Percentiles rank a stretch among this genome's conserved stretches.
These are phyloP conservation scores for Nicotiana rustica DNA, from an alignment of 305 asterid species.

Conservation along the genomic window DNA sequence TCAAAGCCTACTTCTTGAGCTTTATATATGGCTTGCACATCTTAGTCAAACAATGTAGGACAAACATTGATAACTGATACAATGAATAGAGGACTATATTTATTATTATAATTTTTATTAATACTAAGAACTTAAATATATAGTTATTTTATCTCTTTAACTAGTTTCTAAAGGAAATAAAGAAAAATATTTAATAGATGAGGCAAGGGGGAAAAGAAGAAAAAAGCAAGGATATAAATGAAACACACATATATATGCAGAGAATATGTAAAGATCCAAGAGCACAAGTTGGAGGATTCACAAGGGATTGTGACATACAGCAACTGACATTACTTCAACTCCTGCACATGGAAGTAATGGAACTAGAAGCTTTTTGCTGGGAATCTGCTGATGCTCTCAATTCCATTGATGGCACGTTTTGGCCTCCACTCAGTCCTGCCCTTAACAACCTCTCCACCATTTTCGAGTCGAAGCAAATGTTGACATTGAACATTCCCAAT, in stretches of 20 bases:
- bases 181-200: neutral
- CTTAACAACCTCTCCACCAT: constrained; percentile 87
- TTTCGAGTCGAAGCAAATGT: constrained; percentile 86
- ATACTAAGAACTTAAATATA: too few relatives aligned
- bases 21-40: too few relatives aligned
- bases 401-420: constrained; percentile 39
- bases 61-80: too few relatives aligned
- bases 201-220: neutral
- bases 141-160: neutral
- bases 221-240: neutral
- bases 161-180: constrained; percentile 22
- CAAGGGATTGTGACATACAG: constrained; percentile 36
- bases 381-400: constrained; percentile 40
- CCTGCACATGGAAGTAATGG: constrained; percentile 2
- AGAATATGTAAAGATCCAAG: constrained; percentile 30
- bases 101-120: too few relatives aligned
- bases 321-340: constrained; percentile 25
- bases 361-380: constrained; percentile 44
- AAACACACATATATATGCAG: constrained; percentile 28
- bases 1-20: too few relatives aligned
- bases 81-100: too few relatives aligned
- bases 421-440: constrained; percentile 95
- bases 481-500: constrained; percentile 73
- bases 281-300: constrained; percentile 38
- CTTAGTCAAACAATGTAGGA: too few relatives aligned